Conservation (phyloP, 2,329 filamentous ascomycete genomes). For the Botrytis aclada region DNA sequence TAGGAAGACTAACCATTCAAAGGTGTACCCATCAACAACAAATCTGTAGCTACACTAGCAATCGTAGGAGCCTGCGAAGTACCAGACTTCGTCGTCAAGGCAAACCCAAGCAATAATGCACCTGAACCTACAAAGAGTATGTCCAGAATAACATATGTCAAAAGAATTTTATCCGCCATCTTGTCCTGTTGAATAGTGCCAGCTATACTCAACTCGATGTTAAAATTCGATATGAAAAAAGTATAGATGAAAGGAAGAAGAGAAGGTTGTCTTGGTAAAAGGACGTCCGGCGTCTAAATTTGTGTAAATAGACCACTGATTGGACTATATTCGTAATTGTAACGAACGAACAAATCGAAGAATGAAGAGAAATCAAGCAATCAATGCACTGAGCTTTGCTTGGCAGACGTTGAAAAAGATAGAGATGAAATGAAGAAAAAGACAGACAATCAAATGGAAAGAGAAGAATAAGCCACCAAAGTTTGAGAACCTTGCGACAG, state of each 20-base stretch:
- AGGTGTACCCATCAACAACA: constrained; percentile 52
- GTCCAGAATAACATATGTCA: constrained; percentile 50
- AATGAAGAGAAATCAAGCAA: not conserved
- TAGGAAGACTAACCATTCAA: constrained; percentile 46
- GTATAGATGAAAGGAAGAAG: not conserved
- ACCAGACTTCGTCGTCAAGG: constrained; percentile 47
- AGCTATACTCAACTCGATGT: constrained; percentile 9
- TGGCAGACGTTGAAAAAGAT: not conserved
- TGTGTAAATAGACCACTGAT: not conserved
- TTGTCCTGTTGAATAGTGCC: constrained; percentile 35
- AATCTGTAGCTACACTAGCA: constrained; percentile 48
- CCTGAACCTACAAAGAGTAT: constrained; percentile 51
- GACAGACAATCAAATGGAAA: not conserved
- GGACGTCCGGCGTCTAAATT: constrained; percentile 37
- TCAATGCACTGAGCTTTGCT: not conserved
- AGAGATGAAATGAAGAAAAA: not conserved
- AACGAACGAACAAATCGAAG: not conserved
- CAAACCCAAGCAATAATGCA: constrained; percentile 50
- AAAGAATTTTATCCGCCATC: constrained; percentile 49
- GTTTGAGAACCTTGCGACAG: not conserved
- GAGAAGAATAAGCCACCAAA: not conserved
- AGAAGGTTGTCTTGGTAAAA: constrained; percentile 10
- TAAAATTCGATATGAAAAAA: not conserved
- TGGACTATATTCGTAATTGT: not conserved
- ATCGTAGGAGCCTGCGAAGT: constrained; percentile 44